Evolutionary conservation across 305 asterid species (phyloP), one percentile per base, ranked within the genome.

Genomic region (Fraxinus latifolia): DNA sequence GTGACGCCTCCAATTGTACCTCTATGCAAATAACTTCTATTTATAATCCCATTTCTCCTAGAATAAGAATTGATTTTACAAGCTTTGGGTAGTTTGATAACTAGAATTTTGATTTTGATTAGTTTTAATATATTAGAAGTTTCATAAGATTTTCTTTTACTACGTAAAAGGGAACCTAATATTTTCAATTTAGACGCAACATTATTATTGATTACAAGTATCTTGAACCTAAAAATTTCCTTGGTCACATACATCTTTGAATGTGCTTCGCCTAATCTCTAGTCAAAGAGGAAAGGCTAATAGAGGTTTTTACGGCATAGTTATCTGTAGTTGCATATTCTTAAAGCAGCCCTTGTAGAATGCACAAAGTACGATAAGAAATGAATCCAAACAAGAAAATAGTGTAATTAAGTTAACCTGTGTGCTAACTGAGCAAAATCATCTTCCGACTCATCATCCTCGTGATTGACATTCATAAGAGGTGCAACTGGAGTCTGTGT

Each of bases 391-490:
- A 25, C 14, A 65, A 27, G 14, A 25, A 23, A 25, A 15, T 65
- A 23, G 7, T 65, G 7, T 65, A 27, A 67, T 67, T 36, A 50
- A 77, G 58, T 17, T 36, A 84, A 94, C 97, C 99, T 94, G 83
- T 89, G 97, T 14, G 99, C 91, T 89, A 96, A 86, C 84, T 90
- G 97, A 85, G 88, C 88, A 87, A 94, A 94, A 88, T 96, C 97
- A 87, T 96, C 98, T 86, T 95, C 99, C 3, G 93, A 73, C 83
- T 93, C 99, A 11, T 94, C 97, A 76, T 89, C 97, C 87, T 95
- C 99, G 4, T 94, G 97, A 90, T 89, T 90, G 82, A 92, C 91
- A 87, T 91, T 93, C 97, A 93, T 88, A 71, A 94, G 89, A 80
- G 97, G 94, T 33, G 94, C 93, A 83, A 88, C 89, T 44, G 92